A percentile compares a stretch with the other conserved stretches of the same genome.
Conservation (phyloP, 1,139 yeast genomes). For the Trichomonascaceae sp. region DNA sequence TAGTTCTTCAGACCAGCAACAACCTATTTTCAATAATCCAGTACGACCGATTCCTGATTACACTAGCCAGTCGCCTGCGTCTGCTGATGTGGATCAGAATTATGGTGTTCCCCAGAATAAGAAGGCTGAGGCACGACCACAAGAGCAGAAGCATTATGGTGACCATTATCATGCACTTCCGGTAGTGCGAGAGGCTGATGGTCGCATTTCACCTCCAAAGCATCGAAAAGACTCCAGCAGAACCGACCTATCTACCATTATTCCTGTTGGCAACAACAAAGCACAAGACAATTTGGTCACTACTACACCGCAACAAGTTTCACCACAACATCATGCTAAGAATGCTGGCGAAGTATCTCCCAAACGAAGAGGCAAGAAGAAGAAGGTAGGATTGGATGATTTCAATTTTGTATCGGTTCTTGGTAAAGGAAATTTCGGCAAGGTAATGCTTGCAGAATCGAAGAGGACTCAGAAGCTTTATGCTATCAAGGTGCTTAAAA, state of each 20-base stretch:
- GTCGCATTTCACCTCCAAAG: not conserved
- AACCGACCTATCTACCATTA: not conserved
- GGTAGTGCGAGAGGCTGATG: not conserved
- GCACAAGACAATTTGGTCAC: not conserved
- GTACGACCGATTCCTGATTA: not conserved
- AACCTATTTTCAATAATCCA: not conserved
- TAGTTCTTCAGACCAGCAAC: conserved; percentile 8
- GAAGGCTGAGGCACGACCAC: conserved; percentile 13
- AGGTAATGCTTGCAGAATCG: conserved; percentile 93
- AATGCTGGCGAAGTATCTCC: not conserved
- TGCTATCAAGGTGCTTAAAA: conserved; percentile 93
- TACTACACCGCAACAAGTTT: not conserved
- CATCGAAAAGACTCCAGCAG: not conserved
- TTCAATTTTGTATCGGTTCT: conserved; percentile 88
- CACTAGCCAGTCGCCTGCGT: not conserved
- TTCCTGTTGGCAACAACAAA: not conserved
- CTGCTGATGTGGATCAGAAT: not conserved
- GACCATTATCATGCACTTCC: not conserved
- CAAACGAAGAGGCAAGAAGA: conserved; percentile 25
- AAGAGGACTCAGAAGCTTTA: conserved; percentile 71
- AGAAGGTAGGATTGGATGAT: conserved; percentile 90
- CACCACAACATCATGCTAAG: conserved; percentile 10
- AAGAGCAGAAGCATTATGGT: conserved; percentile 12
- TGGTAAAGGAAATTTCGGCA: conserved; percentile 97
- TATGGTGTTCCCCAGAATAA: conserved; percentile 1